Evolutionary conservation across 345 rosid species (phyloP).

Genomic region (Eucalyptus urophylla): DNA sequence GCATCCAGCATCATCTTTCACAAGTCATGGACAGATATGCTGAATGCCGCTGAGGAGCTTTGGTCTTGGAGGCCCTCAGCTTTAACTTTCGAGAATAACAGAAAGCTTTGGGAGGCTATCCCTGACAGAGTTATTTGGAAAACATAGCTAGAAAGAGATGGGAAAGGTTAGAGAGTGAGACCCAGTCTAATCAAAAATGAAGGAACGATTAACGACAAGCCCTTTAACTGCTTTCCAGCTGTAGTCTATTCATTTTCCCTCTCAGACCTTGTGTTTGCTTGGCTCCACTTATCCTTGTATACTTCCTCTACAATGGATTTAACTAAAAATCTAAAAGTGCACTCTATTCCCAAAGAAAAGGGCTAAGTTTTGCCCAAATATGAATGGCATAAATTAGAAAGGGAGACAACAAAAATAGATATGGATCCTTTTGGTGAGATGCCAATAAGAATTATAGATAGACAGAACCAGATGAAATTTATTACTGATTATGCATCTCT

Average conservation of each 20-base stretch:
- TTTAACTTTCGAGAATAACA: background rate
- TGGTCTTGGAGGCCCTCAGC: background rate
- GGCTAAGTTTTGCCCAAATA: background rate
- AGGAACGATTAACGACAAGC: background rate
- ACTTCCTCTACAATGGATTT: background rate
- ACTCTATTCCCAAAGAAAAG: background rate
- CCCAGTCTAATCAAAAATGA: background rate
- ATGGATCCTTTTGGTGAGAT: background rate
- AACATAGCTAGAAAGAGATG: background rate
- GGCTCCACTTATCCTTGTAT: background rate
- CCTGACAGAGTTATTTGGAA: background rate
- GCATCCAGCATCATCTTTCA: background rate
- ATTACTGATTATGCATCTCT: background rate
- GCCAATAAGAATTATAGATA: background rate
- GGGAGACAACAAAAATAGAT: background rate
- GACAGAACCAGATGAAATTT: background rate
- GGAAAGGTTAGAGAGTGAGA: background rate
- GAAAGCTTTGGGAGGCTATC: background rate
- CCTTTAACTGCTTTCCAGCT: background rate
- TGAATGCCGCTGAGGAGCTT: background rate
- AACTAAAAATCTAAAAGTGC: background rate
- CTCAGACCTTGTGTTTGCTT: background rate
- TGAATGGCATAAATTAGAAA: background rate
- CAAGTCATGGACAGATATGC: background rate
- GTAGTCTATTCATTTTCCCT: background rate